phyloP scores from a whole-genome alignment of 2,329 filamentous ascomycete species.

The Alternaria arbusti region DNA sequence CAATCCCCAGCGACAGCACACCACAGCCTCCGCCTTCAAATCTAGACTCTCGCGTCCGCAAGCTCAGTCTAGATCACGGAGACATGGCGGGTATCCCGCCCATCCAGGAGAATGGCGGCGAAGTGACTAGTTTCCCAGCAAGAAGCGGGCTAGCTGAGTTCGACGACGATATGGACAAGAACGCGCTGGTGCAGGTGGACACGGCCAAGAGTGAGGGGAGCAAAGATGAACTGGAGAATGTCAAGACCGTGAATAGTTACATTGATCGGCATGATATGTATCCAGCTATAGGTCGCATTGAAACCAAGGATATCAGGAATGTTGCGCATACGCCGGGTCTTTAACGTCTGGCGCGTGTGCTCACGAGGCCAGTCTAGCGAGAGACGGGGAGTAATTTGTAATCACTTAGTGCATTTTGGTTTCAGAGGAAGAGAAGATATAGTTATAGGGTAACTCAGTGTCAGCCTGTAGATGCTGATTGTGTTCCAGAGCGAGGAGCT shows the following conservation, averaged over 20 bases:
- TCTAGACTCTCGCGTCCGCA: slow-evolving; percentile 34
- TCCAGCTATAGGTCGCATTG: slow-evolving; percentile 41
- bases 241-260: slow-evolving; percentile 44
- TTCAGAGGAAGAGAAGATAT: background rate
- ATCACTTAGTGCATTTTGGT: background rate
- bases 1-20: slow-evolving; percentile 26
- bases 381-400: background rate
- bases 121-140: slow-evolving; percentile 10
- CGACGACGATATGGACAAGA: slow-evolving; percentile 20
- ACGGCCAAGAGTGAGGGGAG: slow-evolving; percentile 34
- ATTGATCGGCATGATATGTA: slow-evolving; percentile 55
- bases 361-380: background rate
- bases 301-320: slow-evolving; percentile 49
- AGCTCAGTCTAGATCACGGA: slow-evolving; percentile 17
- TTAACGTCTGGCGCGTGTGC: background rate
- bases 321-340: slow-evolving; percentile 27
- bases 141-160: background rate
- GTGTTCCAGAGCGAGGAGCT: background rate
- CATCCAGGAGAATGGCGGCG: slow-evolving; percentile 16
- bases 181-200: slow-evolving; percentile 35
- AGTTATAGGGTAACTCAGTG: background rate
- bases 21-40: slow-evolving; percentile 22
- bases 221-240: slow-evolving; percentile 26
- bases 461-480: background rate
- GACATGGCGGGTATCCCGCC: slow-evolving; percentile 7